Conservation (phyloP, 139 green algal species). For the Zygnema circumcarinatum region DNA sequence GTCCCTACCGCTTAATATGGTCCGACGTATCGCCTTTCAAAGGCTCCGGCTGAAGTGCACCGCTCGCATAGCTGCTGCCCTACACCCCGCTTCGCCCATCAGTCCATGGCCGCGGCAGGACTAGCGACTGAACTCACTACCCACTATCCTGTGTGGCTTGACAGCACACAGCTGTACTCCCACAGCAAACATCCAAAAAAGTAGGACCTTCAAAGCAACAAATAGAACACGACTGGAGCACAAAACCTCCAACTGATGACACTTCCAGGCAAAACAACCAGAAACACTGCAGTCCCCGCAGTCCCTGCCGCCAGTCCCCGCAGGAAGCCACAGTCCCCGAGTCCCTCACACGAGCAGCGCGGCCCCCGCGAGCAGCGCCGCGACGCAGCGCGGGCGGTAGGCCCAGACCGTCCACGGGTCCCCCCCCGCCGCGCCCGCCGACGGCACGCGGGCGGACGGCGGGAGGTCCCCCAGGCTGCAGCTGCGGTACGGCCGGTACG, state of each 20-base stretch:
- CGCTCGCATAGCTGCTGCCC: not conserved
- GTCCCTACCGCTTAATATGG: conserved; percentile 14
- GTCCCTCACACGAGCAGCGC: conserved; percentile 29
- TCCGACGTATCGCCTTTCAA: not conserved
- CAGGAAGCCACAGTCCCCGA: not conserved
- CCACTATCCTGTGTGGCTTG: not conserved
- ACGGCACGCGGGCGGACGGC: not conserved
- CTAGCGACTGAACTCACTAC: not conserved
- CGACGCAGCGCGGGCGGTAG: conserved; percentile 30
- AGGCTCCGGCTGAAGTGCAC: conserved; percentile 11
- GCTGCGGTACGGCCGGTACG: not conserved
- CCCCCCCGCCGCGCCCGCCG: conserved; percentile 1
- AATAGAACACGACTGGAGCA: no score
- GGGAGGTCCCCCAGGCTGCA: conserved; percentile 11
- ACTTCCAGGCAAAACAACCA: no score
- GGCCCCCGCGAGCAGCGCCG: conserved; percentile 18
- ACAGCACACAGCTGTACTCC: no score
- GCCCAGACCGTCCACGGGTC: conserved; percentile 48
- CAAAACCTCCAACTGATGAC: no score
- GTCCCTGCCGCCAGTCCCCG: not conserved
- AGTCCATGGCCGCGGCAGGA: no score
- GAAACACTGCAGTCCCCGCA: no score
- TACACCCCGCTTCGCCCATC: no score
- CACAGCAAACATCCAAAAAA: no score
- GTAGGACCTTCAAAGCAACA: no score